Evolutionary conservation across 164 flowering plant species (phyloP).

Genomic region (Dillenia suffruticosa): DNA sequence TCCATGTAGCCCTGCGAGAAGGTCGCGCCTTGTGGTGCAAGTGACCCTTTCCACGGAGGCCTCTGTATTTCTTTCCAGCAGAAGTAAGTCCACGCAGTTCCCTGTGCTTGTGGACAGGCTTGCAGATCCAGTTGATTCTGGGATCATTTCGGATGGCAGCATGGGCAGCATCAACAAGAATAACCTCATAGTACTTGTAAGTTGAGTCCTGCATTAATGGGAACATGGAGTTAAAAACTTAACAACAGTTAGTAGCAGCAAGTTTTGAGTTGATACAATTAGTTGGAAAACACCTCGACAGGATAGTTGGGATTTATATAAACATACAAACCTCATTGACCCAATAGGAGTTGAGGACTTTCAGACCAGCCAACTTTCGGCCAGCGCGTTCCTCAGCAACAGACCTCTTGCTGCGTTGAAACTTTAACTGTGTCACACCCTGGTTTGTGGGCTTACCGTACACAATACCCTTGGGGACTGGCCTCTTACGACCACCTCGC

Average conservation of each 20-base stretch:
- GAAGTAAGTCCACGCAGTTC: slow-evolving; percentile 54
- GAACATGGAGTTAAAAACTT: background rate
- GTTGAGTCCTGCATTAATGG: slow-evolving; percentile 47
- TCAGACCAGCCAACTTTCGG: slow-evolving; percentile 67
- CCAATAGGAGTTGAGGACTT: slow-evolving; percentile 84
- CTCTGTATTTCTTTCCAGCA: slow-evolving; percentile 52
- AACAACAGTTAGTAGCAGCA: too few relatives aligned
- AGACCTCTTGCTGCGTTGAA: slow-evolving; percentile 72
- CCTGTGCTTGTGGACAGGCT: slow-evolving; percentile 55
- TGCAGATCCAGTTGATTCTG: slow-evolving; percentile 54
- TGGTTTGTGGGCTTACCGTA: slow-evolving; percentile 77
- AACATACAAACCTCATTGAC: slow-evolving; percentile 55
- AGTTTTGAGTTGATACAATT: too few relatives aligned
- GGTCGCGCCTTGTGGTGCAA: slow-evolving; percentile 44
- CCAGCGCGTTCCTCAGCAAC: slow-evolving; percentile 86
- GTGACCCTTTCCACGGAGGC: slow-evolving; percentile 51
- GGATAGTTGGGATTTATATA: background rate
- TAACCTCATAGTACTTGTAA: slow-evolving; percentile 66
- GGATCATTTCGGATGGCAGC: slow-evolving; percentile 70
- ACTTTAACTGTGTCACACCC: slow-evolving; percentile 67
- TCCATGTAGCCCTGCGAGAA: slow-evolving; percentile 65
- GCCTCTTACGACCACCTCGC: slow-evolving; percentile 77
- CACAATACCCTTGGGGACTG: slow-evolving; percentile 76
- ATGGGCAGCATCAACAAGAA: slow-evolving; percentile 65
- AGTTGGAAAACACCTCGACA: too few relatives aligned